Base-by-base conservation (phyloP, 2,329 filamentous ascomycete species). In the Pyrenophora graminea region DNA sequence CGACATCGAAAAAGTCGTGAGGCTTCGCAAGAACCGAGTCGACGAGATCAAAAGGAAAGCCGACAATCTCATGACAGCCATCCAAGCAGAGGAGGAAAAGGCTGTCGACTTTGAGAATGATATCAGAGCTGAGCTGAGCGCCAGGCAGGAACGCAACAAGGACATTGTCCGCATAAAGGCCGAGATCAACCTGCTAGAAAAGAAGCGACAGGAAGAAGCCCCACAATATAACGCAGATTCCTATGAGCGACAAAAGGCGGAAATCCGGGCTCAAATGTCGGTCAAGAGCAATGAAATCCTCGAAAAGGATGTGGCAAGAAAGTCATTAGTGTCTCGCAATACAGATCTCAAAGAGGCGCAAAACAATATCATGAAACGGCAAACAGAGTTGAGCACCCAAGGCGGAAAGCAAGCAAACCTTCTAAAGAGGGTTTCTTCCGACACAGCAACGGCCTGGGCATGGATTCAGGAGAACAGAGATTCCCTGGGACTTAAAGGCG, bases 381-480 rank as follows among this genome's bases (percentile, higher is more conserved):
- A 61, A 25, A 53, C 36, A 1, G 48, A 47, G 3, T 58, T 72
- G 9, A 54, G 67, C 39, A 71, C 66, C 4, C 71, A 75, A 37
- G 74, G 80, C 13, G 58, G 70, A 6, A 65, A 76, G n/a, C 72
- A 57, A 18, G 71, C 78, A 19, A 81, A 77, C 15, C 79, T 96
- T 12, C 80, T 99, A 47, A 79, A 78, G 45, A 79, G 69, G 5
- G 13, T 81, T 0, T 88, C 86, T 9, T 68, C 68, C 0, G 89
- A 97, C 49, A 84, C 88, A 2, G 82, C 82, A 9, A 77, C 69
- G 58, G 91, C 86, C 2, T 96, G 90, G 85, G 80, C 86, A 36
- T 99, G 93, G 92, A 81, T 97, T 44, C 82, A 90, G 66, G 72
- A 84, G 2, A 85, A 99, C 68, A 81, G 81, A 52, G 69, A 80